Percentiles rank a stretch among this genome's conserved stretches.
Evolutionary conservation across 2,329 filamentous ascomycete species (phyloP).

Genomic region (Ascochyta clinopodiicola): DNA sequence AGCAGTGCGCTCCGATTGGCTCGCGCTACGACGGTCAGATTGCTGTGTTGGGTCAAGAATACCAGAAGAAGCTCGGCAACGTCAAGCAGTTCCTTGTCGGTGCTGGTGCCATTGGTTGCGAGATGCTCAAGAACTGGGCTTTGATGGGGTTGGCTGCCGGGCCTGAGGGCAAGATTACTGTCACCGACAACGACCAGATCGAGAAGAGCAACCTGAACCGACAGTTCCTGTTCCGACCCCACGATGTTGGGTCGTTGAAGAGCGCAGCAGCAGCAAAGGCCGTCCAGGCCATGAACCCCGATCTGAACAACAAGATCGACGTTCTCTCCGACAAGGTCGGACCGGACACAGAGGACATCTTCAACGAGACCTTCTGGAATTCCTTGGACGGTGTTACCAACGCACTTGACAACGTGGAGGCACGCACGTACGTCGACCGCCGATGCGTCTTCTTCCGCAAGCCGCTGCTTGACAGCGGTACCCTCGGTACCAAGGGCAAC

Average conservation of each 20-base stretch:
- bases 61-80: slow-evolving; percentile 91
- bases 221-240: slow-evolving; percentile 92
- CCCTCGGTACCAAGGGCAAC: slow-evolving; percentile 98
- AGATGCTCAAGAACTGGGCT: slow-evolving; percentile 99
- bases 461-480: slow-evolving; percentile 93
- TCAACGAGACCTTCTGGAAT: slow-evolving; percentile 93
- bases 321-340: slow-evolving; percentile 90
- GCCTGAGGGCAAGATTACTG: slow-evolving; percentile 83
- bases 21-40: slow-evolving; percentile 97
- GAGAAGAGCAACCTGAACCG: slow-evolving; percentile 99
- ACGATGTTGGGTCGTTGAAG: slow-evolving; percentile 95
- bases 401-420: slow-evolving; percentile 96
- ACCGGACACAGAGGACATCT: slow-evolving; percentile 88
- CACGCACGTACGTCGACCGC: slow-evolving; percentile 93
- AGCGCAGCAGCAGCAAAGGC: slow-evolving; percentile 90
- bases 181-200: slow-evolving; percentile 98
- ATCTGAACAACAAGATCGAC: slow-evolving; percentile 83
- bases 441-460: slow-evolving; percentile 99
- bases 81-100: slow-evolving; percentile 93
- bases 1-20: slow-evolving; percentile 83
- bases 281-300: slow-evolving; percentile 95
- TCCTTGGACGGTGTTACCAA: slow-evolving; percentile 91
- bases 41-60: slow-evolving; percentile 91
- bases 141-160: slow-evolving; percentile 96
- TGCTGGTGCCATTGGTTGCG: slow-evolving; percentile 95